Conservation (phyloP, 139 green algal genomes). For the Haematococcus sp. region DNA sequence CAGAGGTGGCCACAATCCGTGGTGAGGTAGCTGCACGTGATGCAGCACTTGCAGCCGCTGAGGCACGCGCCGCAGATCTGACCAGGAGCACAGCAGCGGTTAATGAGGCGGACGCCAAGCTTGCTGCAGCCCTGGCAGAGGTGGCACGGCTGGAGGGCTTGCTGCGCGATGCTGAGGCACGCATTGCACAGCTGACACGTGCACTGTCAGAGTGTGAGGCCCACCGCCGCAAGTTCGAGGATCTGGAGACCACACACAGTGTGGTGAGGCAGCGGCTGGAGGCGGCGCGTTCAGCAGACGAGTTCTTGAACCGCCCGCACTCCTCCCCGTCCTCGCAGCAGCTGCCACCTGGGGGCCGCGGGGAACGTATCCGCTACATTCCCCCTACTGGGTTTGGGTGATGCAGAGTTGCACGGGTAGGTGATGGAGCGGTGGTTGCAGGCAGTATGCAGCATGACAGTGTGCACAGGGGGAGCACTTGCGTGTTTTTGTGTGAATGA, state of each 20-base stretch:
- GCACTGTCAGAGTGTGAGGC: conserved; percentile 4
- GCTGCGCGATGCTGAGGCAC: neutral
- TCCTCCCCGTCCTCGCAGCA: no score
- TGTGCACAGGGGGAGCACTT: no score
- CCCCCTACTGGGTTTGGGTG: no score
- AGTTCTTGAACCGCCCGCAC: neutral
- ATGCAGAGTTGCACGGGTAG: no score
- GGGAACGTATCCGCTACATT: no score
- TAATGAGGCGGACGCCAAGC: neutral
- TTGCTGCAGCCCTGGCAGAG: conserved; percentile 2
- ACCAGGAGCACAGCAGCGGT: neutral
- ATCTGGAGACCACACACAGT: conserved; percentile 3
- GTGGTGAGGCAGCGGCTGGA: conserved; percentile 1
- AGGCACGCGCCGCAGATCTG: neutral
- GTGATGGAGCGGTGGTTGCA: no score
- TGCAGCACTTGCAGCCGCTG: neutral
- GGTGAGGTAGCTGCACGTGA: neutral
- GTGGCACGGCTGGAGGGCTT: neutral
- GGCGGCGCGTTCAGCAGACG: neutral
- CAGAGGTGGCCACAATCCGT: conserved; percentile 7
- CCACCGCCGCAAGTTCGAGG: conserved; percentile 7
- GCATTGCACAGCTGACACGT: conserved; percentile 3
- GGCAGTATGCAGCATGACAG: no score
- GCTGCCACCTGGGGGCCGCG: no score
- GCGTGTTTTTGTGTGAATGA: no score